A percentile compares a stretch with the other conserved stretches of the same genome.
Evolutionary conservation across 306 rosid genomes (phyloP).

Genomic region (Prunus fruticosa): DNA sequence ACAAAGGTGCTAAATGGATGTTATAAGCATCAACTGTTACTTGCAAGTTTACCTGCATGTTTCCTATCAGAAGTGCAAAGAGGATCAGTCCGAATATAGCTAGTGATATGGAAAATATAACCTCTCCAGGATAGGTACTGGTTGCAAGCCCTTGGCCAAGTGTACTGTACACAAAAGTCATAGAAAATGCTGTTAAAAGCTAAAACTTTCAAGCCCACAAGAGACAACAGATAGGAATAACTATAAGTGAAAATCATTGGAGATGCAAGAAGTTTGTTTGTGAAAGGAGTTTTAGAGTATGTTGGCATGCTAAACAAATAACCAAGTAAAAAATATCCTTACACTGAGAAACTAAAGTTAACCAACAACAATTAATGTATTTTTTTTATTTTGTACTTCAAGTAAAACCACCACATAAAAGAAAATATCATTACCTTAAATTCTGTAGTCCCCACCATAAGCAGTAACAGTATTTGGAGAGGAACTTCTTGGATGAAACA

Average conservation of each 20-base stretch:
- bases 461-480: conserved; percentile 84
- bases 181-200: conserved; percentile 9
- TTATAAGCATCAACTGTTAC: neutral
- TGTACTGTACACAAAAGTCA: conserved; percentile 56
- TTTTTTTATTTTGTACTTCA: neutral
- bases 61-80: conserved; percentile 95
- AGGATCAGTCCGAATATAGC: conserved; percentile 93
- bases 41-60: conserved; percentile 79
- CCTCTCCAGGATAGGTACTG: conserved; percentile 91
- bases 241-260: neutral
- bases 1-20: neutral
- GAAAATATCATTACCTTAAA: conserved; percentile 52
- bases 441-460: conserved; percentile 99
- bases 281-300: neutral
- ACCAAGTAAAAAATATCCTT: neutral
- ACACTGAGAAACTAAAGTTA: neutral
- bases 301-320: neutral
- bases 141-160: conserved; percentile 98
- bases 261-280: neutral
- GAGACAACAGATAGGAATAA: neutral
- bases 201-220: neutral
- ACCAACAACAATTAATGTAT: neutral
- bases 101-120: conserved; percentile 85
- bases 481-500: conserved; percentile 60
- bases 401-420: neutral